These are phyloP conservation scores for Aspergillus incahuasiensis DNA, from an alignment of 495 filamentous ascomycete species.

Conservation along the genomic window DNA sequence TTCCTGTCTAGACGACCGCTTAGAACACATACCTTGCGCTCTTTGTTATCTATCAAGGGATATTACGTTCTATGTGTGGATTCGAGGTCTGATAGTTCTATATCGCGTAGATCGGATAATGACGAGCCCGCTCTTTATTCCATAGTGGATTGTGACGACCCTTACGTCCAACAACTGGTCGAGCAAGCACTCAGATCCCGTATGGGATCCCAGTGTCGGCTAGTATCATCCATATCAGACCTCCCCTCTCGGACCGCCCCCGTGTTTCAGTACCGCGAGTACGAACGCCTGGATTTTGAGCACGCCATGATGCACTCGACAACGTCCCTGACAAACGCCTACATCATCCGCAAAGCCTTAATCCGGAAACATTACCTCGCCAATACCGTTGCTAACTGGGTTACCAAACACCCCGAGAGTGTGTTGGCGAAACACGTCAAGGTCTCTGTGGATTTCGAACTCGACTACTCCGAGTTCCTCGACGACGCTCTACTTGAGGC, in stretches of 20 bases:
- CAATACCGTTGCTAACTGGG: conserved; percentile 72
- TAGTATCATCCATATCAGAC: conserved; percentile 43
- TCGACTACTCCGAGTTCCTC: conserved; percentile 95
- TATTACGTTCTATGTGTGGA: conserved; percentile 20
- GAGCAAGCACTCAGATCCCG: conserved; percentile 60
- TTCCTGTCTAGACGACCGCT: conserved; percentile 16
- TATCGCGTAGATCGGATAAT: conserved; percentile 39
- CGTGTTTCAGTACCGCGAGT: conserved; percentile 77
- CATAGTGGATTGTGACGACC: conserved; percentile 76
- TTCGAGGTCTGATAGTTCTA: conserved; percentile 36
- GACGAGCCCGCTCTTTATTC: conserved; percentile 55
- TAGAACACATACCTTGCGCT: conserved; percentile 28
- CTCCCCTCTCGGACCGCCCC: conserved; percentile 41
- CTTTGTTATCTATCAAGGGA: conserved; percentile 27
- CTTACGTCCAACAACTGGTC: conserved; percentile 81
- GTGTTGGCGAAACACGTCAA: conserved; percentile 65
- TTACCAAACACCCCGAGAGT: conserved; percentile 72
- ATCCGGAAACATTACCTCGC: conserved; percentile 93
- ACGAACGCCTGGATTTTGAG: conserved; percentile 82
- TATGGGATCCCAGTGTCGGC: conserved; percentile 46
- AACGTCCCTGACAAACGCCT: conserved; percentile 68
- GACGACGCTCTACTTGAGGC: conserved; percentile 89
- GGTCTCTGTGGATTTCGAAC: conserved; percentile 74
- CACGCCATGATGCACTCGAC: conserved; percentile 56
- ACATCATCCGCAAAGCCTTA: conserved; percentile 94